Conservation (phyloP, 1,284 basidiomycete genomes). For the Cryptococcus sp. region DNA sequence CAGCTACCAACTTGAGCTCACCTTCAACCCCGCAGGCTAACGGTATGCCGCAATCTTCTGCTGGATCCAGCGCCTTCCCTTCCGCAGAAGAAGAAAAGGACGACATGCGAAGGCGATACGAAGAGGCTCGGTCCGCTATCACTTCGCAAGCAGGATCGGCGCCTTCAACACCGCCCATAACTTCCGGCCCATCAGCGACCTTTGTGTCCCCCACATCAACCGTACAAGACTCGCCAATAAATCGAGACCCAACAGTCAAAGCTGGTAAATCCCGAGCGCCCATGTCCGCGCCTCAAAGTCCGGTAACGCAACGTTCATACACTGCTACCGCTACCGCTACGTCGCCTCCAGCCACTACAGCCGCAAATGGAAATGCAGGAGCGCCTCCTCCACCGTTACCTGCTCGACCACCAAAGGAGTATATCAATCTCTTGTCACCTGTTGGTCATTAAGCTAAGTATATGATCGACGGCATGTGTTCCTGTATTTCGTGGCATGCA, state of each 20-base stretch:
- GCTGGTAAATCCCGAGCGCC: constrained; percentile 16
- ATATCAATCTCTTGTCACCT: constrained; percentile 39
- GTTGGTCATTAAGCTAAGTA: constrained; percentile 6
- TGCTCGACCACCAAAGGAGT: constrained; percentile 44
- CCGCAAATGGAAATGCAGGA: not conserved
- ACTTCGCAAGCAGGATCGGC: not conserved
- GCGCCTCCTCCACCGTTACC: constrained; percentile 46
- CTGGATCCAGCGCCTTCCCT: constrained; percentile 11
- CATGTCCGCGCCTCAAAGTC: too few relatives aligned
- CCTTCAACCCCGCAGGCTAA: not conserved
- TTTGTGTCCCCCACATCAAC: not conserved
- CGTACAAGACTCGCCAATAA: not conserved
- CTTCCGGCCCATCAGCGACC: not conserved
- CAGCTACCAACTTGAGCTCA: not conserved
- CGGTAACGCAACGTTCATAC: not conserved
- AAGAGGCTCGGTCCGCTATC: constrained; percentile 33
- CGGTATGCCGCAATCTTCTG: not conserved
- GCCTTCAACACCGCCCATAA: too few relatives aligned
- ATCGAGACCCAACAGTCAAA: constrained; percentile 14
- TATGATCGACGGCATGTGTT: too few relatives aligned
- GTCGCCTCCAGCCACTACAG: constrained; percentile 1
- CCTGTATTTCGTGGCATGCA: too few relatives aligned
- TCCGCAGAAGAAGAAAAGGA: constrained; percentile 45
- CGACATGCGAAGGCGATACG: constrained; percentile 36
- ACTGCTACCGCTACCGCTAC: not conserved